Conservation (phyloP, 352 stramenopile genomes). For the Phytophthora ramorum region DNA sequence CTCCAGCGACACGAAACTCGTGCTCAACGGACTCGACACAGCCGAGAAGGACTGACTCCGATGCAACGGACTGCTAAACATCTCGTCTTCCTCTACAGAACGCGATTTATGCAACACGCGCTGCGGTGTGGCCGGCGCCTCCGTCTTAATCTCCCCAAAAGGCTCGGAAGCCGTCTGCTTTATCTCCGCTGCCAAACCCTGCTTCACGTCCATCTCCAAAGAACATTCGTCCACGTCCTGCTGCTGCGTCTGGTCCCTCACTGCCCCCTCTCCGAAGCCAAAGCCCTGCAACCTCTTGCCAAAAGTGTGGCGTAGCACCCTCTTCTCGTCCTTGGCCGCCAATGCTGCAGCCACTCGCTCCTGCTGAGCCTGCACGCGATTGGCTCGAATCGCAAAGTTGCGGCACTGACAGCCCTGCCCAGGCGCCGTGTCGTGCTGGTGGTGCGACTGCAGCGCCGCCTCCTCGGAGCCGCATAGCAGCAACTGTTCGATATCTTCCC, state of each 20-base stretch:
- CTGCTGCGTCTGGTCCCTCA: slow-evolving; percentile 21
- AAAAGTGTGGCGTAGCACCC: slow-evolving; percentile 65
- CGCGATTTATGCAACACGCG: slow-evolving; percentile 10
- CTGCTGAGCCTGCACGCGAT: slow-evolving; percentile 35
- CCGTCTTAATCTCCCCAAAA: slow-evolving; percentile 24
- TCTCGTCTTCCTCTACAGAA: slow-evolving; percentile 22
- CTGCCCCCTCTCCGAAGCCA: slow-evolving; percentile 38
- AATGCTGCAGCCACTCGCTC: slow-evolving; percentile 14
- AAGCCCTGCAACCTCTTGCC: slow-evolving; percentile 60
- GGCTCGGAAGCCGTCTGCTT: slow-evolving; percentile 4
- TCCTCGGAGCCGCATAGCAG: slow-evolving; percentile 54
- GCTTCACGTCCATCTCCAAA: slow-evolving; percentile 24
- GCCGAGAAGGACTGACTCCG: slow-evolving; percentile 34
- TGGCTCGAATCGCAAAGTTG: slow-evolving; percentile 45
- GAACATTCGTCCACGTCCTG: slow-evolving; percentile 19
- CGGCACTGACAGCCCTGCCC: slow-evolving; percentile 38
- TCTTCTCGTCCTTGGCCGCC: slow-evolving; percentile 49
- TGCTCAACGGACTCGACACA: slow-evolving; percentile 33
- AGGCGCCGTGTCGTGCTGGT: slow-evolving; percentile 35
- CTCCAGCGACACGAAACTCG: slow-evolving; percentile 48
- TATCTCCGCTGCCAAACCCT: slow-evolving; percentile 7
- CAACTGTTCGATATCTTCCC: slow-evolving; percentile 76
- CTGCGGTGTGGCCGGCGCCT: slow-evolving; percentile 22
- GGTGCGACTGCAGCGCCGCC: slow-evolving; percentile 35
- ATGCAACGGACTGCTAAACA: slow-evolving; percentile 55